Base-by-base conservation (phyloP, 495 filamentous ascomycete genomes). In the Podospora didyma region DNA sequence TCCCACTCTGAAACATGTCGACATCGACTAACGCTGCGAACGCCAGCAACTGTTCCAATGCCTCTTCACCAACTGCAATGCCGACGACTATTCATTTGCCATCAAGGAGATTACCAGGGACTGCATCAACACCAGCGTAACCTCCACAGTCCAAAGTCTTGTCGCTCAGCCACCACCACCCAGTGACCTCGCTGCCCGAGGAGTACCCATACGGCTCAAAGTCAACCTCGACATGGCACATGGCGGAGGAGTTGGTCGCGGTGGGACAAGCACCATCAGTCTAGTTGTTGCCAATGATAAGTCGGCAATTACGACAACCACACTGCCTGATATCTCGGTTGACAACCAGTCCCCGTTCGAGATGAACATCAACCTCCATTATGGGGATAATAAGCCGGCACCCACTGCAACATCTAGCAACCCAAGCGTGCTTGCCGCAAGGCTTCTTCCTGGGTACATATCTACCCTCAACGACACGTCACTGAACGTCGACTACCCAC, bases 121-220 rank as follows among this genome's bases (percentile, higher is more conserved):
- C n/a, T 79, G 77, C 57, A 71, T 71, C 73, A 73, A 73, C 45
- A 64, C 66, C 56, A 53, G 66, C 50, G 45, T 54, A 26, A 54
- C 62, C 10, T 66, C 67, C 35, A 53, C 56, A 5, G 46, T 58
- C 4, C 54, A 59, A 49, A 72, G 69, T 47, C 58, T 71, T n/a
- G 71, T 72, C 50, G 57, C 62, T 41, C 69, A 75, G 34, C 37
- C 49, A 2, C 57, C 49, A 2, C 57, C 63, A 0, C 71, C 70
- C 47, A 74, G 72, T 58, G 66, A 61, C 31, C 66, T 75, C 57
- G 45, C 61, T 47, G 42, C 24, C 21, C 62, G 48, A 3, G 48
- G 35, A 23, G 53, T 54, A 26, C 49, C 61, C 17, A 52, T 59
- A 14, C 48, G 49, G 20, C 60, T 61, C 11, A 60, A 59, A 20